Conservation (phyloP, 306 rosid genomes). For the Geum urbanum region DNA sequence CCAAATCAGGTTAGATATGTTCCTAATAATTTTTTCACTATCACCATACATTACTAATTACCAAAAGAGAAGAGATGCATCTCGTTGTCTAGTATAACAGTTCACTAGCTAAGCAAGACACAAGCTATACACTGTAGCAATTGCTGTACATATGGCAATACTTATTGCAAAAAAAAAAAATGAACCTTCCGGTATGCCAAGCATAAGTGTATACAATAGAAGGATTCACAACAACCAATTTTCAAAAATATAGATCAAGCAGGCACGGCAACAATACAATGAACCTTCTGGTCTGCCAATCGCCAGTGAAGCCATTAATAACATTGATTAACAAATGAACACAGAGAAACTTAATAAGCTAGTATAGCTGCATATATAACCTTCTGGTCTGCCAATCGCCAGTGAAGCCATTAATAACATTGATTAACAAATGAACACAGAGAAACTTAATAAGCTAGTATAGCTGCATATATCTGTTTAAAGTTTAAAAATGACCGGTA, state of each 20-base stretch:
- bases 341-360: neutral
- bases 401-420: neutral
- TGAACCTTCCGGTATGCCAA: neutral
- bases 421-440: neutral
- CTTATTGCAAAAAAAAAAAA: neutral
- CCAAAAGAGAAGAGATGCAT: neutral
- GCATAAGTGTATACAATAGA: neutral
- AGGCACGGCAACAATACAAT: neutral
- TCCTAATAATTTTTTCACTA: neutral
- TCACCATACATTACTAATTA: neutral
- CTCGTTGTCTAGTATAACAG: neutral
- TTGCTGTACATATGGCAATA: neutral
- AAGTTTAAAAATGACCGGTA: neutral
- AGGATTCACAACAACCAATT: neutral
- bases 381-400: neutral
- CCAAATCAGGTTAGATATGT: conserved; percentile 3
- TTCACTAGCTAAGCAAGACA: conserved; percentile 9
- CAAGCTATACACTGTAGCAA: neutral
- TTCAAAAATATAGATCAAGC: neutral
- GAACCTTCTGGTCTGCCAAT: neutral
- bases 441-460: neutral
- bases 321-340: neutral
- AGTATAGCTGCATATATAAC: neutral
- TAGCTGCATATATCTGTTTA: neutral
- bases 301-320: neutral